Conservation (phyloP, 2,329 filamentous ascomycete species). For the Penicillium sp. region DNA sequence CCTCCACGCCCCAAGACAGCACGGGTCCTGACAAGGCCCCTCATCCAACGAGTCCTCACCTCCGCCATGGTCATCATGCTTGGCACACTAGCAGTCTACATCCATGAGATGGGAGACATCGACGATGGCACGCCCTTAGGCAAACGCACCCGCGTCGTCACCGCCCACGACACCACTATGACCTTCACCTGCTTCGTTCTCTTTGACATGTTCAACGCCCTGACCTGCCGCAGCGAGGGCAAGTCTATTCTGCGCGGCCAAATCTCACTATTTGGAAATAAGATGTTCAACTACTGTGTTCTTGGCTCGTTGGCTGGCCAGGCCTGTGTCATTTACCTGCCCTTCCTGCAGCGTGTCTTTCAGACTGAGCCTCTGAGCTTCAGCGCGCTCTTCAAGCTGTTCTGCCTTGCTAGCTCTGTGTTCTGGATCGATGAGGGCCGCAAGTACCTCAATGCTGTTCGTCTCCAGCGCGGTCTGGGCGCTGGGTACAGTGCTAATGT, state of each 20-base stretch:
- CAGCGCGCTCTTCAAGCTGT: constrained; percentile 67
- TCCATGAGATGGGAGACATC: constrained; percentile 80
- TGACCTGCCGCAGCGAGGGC: constrained; percentile 83
- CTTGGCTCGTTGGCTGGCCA: constrained; percentile 79
- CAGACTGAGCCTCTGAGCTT: constrained; percentile 83
- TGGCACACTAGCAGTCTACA: constrained; percentile 87
- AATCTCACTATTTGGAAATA: constrained; percentile 75
- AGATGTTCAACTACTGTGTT: constrained; percentile 95
- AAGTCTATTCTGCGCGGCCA: constrained; percentile 88
- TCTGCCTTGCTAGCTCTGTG: constrained; percentile 76
- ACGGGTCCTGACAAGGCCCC: constrained; percentile 77
- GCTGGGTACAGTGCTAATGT: constrained; percentile 43
- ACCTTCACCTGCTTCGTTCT: constrained; percentile 98
- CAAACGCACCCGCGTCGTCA: constrained; percentile 60
- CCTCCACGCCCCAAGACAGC: constrained; percentile 83
- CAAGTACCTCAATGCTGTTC: constrained; percentile 57
- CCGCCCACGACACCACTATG: constrained; percentile 94
- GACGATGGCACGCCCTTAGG: constrained; percentile 39
- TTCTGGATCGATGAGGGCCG: constrained; percentile 92
- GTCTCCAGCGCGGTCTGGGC: constrained; percentile 32
- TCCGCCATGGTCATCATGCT: constrained; percentile 86
- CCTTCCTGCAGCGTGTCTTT: constrained; percentile 88
- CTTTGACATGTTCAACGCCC: constrained; percentile 99
- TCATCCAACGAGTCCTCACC: constrained; percentile 80
- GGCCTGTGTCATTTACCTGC: constrained; percentile 87